phyloP scores from a whole-genome alignment of 768 basidiomycete species.

The Auriculariales sp. region DNA sequence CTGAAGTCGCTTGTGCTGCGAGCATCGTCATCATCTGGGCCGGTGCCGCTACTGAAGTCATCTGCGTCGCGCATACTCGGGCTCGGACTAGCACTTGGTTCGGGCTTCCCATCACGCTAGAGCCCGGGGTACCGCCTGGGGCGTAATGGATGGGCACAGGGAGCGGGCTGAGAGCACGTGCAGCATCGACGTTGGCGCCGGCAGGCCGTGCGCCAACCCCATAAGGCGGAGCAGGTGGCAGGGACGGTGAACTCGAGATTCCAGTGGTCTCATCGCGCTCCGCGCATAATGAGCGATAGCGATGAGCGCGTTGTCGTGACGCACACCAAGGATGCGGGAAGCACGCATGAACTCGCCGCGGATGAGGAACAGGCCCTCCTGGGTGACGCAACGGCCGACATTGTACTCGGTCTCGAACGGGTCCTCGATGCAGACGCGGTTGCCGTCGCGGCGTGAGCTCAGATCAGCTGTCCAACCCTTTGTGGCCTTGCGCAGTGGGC shows the following conservation, averaged over 20 bases:
- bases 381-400: constrained; percentile 90
- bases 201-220: background rate
- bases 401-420: constrained; percentile 96
- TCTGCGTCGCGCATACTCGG: no score
- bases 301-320: constrained; percentile 66
- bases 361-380: constrained; percentile 91
- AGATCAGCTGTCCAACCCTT: constrained; percentile 96
- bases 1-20: background rate
- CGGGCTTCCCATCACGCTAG: no score
- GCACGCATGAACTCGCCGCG: constrained; percentile 98
- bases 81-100: no score
- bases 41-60: no score
- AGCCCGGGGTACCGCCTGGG: background rate
- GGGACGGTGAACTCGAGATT: background rate
- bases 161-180: constrained; percentile 1
- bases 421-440: constrained; percentile 96
- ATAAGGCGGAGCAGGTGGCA: background rate
- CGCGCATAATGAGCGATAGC: constrained; percentile 85
- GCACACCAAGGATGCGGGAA: constrained; percentile 62
- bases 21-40: background rate
- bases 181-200: no score
- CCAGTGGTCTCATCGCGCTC: constrained; percentile 45
- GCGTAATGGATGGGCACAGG: background rate
- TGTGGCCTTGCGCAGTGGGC: constrained; percentile 73
- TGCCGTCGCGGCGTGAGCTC: constrained; percentile 59